Evolutionary conservation across 163 green algal species (phyloP), one percentile per base, ranked within the genome.

Genomic region (Volvox carteri): DNA sequence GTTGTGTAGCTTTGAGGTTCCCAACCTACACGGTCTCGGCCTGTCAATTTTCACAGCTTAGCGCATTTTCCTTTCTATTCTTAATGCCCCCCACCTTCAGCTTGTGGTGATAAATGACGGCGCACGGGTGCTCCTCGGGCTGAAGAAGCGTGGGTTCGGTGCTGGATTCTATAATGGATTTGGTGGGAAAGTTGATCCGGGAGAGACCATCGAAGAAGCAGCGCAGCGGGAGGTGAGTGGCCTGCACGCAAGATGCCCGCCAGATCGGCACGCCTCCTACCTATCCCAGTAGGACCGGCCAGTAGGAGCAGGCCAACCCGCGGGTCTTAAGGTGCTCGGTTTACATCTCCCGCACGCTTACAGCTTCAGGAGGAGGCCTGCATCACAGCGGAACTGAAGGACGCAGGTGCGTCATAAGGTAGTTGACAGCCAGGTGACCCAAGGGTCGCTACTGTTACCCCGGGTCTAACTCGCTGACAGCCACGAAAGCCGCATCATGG

Each of bases 91-190:
- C 48, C 48, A n/a, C 48, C 48, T 58, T 58, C 72, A 93, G 91
- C 77, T 94, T 0, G 91, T 92, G 4, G 86, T 94, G 11, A 86
- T 94, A 14, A 23, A 91, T 23, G 39, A 91, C 19, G 91, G 80
- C 3, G 28, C 30, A 30, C 83, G 90, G 4, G 56, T 95, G 16
- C 77, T 96, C 19, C 92, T 96, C 33, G 94, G 94, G 0, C 68
- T 80, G 0, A 96, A 96, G 89, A 96, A 96, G 58, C 89, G 90
- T 0, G 94, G 94, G 25, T 96, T 96, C 78, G 94, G 94, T 0
- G 75, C 84, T 8, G 94, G 94, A 1, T 96, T 93, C 74, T 95
- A 86, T 60, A 96, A 96, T 74, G 94, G 94, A 1, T 96, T 96
- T 84, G 93, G 93, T 2, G 93, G 92, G 48, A 94, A 96, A 65